Evolutionary conservation across 495 filamentous ascomycete species (phyloP), one percentile per base, ranked within the genome.

Genomic region (Penicillium mononematosum): DNA sequence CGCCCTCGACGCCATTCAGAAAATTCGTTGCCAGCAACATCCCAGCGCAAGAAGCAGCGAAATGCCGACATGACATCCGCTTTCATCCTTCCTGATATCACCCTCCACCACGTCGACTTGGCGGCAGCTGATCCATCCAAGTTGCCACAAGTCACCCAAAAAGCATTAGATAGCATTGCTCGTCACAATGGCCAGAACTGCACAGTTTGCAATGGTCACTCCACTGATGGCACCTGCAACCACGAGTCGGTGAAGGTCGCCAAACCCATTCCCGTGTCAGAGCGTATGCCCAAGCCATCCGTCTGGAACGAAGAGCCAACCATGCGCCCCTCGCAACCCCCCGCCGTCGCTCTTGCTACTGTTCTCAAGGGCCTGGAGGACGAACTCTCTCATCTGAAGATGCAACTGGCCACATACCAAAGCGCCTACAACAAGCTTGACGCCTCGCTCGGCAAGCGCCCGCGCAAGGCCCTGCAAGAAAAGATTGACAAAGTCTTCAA

Each of bases 321-420:
- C 1, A 67, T 94, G 55, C 88, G 91, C 4, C 91, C 91, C 4
- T 80, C 89, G 3, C 85, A 89, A 66, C 66, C 84, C 2, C 92
- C 92, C 0, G 83, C 78, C n/a, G 58, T 86, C 22, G 91, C 92
- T 11, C 82, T 97, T 22, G 89, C 88, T 20, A 83, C 82, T 3
- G 88, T 94, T 4, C 83, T 96, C 65, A 91, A 94, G 69, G 80
- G 79, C 19, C 76, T 96, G 16, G 76, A 88, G 50, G 92, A 96
- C 70, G 95, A 98, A 65, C 80, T 94, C 46, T 78, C 82, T 2
- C 90, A 96, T 70, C 72, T 96, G 31, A 89, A 90, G 70, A 77
- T 87, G 68, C 79, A 87, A 53, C 78, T 90, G 6, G 69, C 77
- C 8, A 68, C 72, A 24, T 77, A 84, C 54, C 82, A 88, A 56